phyloP scores from a whole-genome alignment of 768 basidiomycete genomes.

The Rhodotorula graminis region DNA sequence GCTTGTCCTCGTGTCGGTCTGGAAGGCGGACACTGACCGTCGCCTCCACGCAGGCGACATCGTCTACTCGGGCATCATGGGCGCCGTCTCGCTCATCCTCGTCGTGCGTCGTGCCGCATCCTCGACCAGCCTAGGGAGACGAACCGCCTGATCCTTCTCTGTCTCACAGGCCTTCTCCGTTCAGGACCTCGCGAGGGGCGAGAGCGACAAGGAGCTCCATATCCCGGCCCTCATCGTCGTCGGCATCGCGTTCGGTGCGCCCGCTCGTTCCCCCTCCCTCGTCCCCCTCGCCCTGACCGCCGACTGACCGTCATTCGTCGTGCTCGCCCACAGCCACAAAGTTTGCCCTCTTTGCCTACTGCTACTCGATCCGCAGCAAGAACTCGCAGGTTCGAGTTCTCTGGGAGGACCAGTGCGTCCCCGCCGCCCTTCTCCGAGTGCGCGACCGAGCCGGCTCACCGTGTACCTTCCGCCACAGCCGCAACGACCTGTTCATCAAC shows the following conservation, averaged over 20 bases:
- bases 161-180: conserved; percentile 64
- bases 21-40: neutral
- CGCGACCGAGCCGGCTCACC: conserved; percentile 55
- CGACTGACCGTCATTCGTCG: neutral
- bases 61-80: conserved; percentile 33
- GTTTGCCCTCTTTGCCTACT: conserved; percentile 78
- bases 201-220: conserved; percentile 62
- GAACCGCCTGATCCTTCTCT: too few relatives aligned
- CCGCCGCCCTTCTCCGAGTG: conserved; percentile 47
- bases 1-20: too few relatives aligned
- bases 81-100: conserved; percentile 25
- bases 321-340: conserved; percentile 51
- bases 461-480: neutral
- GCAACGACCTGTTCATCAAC: conserved; percentile 29
- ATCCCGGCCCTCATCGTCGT: conserved; percentile 79
- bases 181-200: conserved; percentile 58
- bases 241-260: conserved; percentile 67
- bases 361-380: conserved; percentile 66
- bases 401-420: conserved; percentile 95
- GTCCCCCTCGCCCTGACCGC: neutral
- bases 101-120: conserved; percentile 9
- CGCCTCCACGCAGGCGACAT: conserved; percentile 15
- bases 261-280: conserved; percentile 4
- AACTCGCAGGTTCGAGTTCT: conserved; percentile 91
- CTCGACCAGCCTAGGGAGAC: neutral